These are phyloP conservation scores for Teratosphaeria viscida DNA, from an alignment of 2,329 filamentous ascomycete genomes.

Conservation along the genomic window DNA sequence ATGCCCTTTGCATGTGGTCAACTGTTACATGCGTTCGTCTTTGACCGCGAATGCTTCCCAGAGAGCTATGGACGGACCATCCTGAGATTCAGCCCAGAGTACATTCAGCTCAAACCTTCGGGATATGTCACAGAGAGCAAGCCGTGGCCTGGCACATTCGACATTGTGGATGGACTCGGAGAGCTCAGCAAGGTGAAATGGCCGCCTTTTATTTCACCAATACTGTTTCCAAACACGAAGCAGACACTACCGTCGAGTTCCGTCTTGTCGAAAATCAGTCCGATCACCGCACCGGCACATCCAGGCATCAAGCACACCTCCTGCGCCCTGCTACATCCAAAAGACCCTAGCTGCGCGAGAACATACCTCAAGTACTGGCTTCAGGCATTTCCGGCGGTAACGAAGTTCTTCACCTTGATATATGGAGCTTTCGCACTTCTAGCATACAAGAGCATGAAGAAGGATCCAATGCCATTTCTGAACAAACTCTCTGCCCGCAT, in stretches of 20 bases:
- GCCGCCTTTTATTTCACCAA: constrained; percentile 81
- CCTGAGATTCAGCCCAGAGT: constrained; percentile 60
- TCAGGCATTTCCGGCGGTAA: constrained; percentile 65
- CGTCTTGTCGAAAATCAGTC: constrained; percentile 57
- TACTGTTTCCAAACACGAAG: constrained; percentile 61
- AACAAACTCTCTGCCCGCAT: constrained; percentile 58
- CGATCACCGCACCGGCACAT: constrained; percentile 74
- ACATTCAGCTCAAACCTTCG: constrained; percentile 62
- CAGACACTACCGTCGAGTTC: constrained; percentile 43
- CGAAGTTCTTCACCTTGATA: constrained; percentile 65
- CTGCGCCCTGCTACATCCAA: constrained; percentile 80
- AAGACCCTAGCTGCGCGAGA: constrained; percentile 75
- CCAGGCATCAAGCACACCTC: constrained; percentile 76
- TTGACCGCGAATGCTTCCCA: constrained; percentile 43
- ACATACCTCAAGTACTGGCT: constrained; percentile 85
- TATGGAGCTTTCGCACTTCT: constrained; percentile 63
- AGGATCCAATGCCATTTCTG: constrained; percentile 56
- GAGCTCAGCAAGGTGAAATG: constrained; percentile 73
- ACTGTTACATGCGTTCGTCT: constrained; percentile 41
- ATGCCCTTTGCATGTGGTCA: constrained; percentile 42
- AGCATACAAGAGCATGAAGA: constrained; percentile 54
- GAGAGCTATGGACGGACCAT: constrained; percentile 56
- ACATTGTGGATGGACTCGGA: constrained; percentile 71
- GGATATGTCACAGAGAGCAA: constrained; percentile 56
- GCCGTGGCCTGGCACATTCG: constrained; percentile 63